Base-by-base conservation (phyloP, 2,329 filamentous ascomycete genomes). In the Epichloe baconii region DNA sequence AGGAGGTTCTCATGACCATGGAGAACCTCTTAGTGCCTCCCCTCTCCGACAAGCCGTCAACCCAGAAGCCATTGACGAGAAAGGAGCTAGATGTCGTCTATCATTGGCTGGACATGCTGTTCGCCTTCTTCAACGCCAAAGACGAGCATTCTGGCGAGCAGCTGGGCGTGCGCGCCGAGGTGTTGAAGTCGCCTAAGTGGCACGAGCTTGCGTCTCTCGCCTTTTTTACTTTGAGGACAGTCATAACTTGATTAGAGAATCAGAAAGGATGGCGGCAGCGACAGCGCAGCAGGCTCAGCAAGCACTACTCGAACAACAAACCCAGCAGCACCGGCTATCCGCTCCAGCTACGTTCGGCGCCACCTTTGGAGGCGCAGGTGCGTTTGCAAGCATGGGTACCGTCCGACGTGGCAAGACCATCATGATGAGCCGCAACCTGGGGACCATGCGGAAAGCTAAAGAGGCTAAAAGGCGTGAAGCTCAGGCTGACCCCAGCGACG, bases 211-310 rank as follows among this genome's bases (percentile, higher is more conserved):
- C 93, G 57, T 91, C 88, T 55, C 79, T 98, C 56, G 95, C 95
- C 72, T 98, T 97, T 76, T 97, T 75, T 98, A 98, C 73, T 94
- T 93, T 63, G 90, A 97, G 62, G 79, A 85, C 35, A 95, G 89
- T 1, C 87, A 94, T 54, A 90, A 86, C 59, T 78, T 98, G 12
- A 88, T 97, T 59, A 85, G 91, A 48, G 95, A 88, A n/a, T 95
- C 88, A 3, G 93, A 98, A 68, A 81, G 88, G 51, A 98, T 98
- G 86, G 91, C 90, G 3, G 84, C 87, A 2, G 88, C 89, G 41
- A 94, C 86, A 4, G 85, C 85, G 10, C 80, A 87, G 54, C 80
- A 85, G 34, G 76, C 78, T 15, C 85, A 94, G 62, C 79, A 85
- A 59, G 83, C 90, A 61, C 76, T 78, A 26, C 69, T 74, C 52